Percentiles rank a stretch among this genome's conserved stretches.
phyloP scores from a whole-genome alignment of 495 filamentous ascomycete species.

The Aspergillus steynii region DNA sequence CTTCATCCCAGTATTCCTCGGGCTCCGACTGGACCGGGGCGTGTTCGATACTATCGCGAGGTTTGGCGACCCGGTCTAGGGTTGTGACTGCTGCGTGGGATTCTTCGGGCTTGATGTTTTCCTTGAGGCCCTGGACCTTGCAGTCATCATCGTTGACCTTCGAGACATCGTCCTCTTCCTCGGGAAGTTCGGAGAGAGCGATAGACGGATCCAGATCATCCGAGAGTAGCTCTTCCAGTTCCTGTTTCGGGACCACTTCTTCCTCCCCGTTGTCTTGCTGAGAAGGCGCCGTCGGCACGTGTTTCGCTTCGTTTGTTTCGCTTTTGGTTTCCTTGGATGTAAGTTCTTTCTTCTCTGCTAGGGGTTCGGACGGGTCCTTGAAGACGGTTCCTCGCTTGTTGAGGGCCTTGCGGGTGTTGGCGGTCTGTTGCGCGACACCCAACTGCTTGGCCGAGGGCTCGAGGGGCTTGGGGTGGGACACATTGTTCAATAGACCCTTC shows the following conservation, averaged over 20 bases:
- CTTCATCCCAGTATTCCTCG: conserved; percentile 76
- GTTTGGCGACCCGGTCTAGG: conserved; percentile 15
- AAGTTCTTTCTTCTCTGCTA: conserved; percentile 31
- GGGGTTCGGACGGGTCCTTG: conserved; percentile 51
- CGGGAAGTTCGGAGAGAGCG: conserved; percentile 15
- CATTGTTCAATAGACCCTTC: conserved; percentile 48
- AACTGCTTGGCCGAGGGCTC: conserved; percentile 40
- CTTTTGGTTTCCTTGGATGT: conserved; percentile 41
- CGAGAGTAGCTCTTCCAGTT: conserved; percentile 14
- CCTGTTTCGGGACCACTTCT: conserved; percentile 5
- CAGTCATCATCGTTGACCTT: conserved; percentile 30
- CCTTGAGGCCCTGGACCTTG: conserved; percentile 24
- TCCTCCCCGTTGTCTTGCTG: conserved; percentile 14
- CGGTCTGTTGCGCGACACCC: conserved; percentile 30
- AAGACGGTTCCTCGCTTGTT: conserved; percentile 69
- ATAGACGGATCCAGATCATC: conserved; percentile 20
- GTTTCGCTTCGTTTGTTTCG: conserved; percentile 19
- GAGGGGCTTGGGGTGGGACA: conserved; percentile 31
- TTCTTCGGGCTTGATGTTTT: conserved; percentile 19
- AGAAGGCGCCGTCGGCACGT: conserved; percentile 13
- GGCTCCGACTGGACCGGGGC: conserved; percentile 48
- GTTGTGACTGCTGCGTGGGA: conserved; percentile 13
- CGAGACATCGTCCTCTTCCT: conserved; percentile 15
- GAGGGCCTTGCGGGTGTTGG: conserved; percentile 47
- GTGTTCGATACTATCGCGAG: conserved; percentile 16